These are phyloP conservation scores for Eimeria falciformis DNA, from an alignment of 169 alveolate species.

Conservation along the genomic window DNA sequence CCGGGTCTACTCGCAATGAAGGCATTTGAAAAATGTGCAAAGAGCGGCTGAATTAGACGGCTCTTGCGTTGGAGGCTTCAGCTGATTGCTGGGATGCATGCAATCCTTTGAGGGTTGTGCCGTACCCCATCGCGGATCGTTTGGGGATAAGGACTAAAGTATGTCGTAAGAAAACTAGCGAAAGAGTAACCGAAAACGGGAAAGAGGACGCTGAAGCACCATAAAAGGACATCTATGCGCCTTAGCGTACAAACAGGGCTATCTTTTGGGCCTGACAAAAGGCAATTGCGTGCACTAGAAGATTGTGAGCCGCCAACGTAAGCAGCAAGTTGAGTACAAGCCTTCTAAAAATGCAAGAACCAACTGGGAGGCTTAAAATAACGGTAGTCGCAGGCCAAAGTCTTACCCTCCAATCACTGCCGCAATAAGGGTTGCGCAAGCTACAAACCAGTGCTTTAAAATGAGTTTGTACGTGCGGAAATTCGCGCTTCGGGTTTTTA, in stretches of 20 bases:
- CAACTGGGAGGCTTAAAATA: no score
- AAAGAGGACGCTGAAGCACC: conserved; percentile 31
- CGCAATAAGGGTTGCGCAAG: conserved; percentile 3
- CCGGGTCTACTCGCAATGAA: no score
- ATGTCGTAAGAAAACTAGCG: conserved; percentile 41
- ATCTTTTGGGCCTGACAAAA: no score
- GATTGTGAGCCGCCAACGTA: no score
- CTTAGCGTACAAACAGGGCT: not conserved
- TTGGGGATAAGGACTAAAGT: conserved; percentile 61
- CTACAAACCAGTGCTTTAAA: conserved; percentile 35
- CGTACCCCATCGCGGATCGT: conserved; percentile 48
- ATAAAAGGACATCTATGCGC: not conserved
- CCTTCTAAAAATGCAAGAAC: no score
- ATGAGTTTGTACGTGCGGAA: conserved; percentile 18
- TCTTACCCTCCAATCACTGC: conserved; percentile 39
- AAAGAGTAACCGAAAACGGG: conserved; percentile 56
- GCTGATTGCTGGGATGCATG: no score
- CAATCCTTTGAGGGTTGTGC: not conserved
- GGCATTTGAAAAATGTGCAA: no score
- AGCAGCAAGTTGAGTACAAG: not conserved
- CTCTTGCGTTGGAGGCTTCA: no score
- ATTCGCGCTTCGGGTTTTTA: not conserved
- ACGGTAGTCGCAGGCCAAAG: no score
- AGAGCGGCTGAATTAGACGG: no score
- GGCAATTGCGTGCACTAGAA: no score